A percentile compares a stretch with the other conserved stretches of the same genome.
Conservation (phyloP, 2,329 filamentous ascomycete species). For the Stagonosporopsis chrysanthemi region DNA sequence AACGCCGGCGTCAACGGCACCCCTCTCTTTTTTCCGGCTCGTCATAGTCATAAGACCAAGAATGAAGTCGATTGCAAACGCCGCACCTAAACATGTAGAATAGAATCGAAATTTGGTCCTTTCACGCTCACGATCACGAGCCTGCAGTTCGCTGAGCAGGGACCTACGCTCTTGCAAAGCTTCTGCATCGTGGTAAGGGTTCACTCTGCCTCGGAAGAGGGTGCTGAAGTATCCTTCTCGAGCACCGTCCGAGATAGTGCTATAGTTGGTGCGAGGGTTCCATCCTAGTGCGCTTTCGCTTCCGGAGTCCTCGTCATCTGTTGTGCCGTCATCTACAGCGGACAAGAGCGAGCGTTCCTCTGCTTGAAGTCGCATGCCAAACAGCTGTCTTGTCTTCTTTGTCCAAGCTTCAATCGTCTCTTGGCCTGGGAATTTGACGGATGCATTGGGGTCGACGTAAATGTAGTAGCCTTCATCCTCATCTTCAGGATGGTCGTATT, state of each 20-base stretch:
- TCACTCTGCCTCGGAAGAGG: conserved; percentile 37
- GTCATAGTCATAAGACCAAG: conserved; percentile 71
- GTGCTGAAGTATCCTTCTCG: conserved; percentile 42
- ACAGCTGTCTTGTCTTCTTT: conserved; percentile 33
- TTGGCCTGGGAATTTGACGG: conserved; percentile 68
- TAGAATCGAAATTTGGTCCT: conserved; percentile 48
- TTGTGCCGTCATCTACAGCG: conserved; percentile 54
- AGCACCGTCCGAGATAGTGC: conserved; percentile 33
- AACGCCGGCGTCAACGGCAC: conserved; percentile 78
- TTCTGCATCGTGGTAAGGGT: conserved; percentile 54
- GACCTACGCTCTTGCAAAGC: conserved; percentile 58
- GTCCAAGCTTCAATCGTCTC: conserved; percentile 60
- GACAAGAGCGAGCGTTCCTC: conserved; percentile 37
- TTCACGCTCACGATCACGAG: conserved; percentile 44
- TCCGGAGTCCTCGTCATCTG: conserved; percentile 62
- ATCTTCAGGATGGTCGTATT: conserved; percentile 80
- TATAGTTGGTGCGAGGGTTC: conserved; percentile 60
- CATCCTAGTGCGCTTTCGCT: conserved; percentile 38
- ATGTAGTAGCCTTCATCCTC: conserved; percentile 72
- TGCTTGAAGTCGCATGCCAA: conserved; percentile 31
- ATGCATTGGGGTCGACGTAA: conserved; percentile 74
- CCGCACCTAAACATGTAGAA: conserved; percentile 63
- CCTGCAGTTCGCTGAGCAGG: conserved; percentile 40
- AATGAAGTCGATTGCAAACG: conserved; percentile 70
- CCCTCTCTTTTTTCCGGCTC: conserved; percentile 69